These are phyloP conservation scores for Steccherinum ochraceum DNA, from an alignment of 768 basidiomycete species.

Conservation along the genomic window DNA sequence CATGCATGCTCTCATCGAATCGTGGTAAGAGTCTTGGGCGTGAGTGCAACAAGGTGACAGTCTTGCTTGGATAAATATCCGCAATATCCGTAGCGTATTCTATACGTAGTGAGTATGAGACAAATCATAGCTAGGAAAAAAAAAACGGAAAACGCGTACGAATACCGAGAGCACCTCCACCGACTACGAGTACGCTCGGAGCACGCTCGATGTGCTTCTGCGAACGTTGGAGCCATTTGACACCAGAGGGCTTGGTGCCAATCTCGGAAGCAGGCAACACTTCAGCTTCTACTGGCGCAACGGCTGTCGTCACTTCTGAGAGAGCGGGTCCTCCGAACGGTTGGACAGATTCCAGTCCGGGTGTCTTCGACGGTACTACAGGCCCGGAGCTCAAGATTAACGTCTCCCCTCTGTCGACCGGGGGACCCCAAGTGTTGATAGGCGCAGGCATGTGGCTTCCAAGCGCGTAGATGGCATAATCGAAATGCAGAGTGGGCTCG, in stretches of 20 bases:
- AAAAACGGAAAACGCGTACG: conserved; percentile 32
- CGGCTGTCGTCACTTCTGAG: neutral
- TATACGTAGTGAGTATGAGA: conserved; percentile 22
- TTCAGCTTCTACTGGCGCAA: neutral
- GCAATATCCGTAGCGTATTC: conserved; percentile 63
- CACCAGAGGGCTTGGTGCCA: conserved; percentile 42
- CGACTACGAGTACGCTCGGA: conserved; percentile 53
- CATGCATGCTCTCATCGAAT: conserved; percentile 47
- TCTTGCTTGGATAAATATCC: conserved; percentile 44
- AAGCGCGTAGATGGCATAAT: conserved; percentile 55
- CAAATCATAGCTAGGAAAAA: too few species aligned
- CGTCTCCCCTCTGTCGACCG: conserved; percentile 9
- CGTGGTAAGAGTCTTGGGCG: conserved; percentile 45
- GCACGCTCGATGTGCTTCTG: conserved; percentile 44
- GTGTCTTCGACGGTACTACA: neutral
- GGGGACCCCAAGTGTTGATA: conserved; percentile 45
- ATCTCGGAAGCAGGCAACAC: neutral
- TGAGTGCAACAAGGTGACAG: conserved; percentile 57
- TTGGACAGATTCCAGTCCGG: neutral
- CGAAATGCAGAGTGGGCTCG: conserved; percentile 35
- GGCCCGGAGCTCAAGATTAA: neutral
- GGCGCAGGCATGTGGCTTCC: conserved; percentile 52
- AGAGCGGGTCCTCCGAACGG: neutral
- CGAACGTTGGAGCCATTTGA: conserved; percentile 44
- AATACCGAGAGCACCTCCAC: conserved; percentile 69